Conservation (phyloP, 108 stramenopile genomes). For the Cylindrotheca closterium region DNA sequence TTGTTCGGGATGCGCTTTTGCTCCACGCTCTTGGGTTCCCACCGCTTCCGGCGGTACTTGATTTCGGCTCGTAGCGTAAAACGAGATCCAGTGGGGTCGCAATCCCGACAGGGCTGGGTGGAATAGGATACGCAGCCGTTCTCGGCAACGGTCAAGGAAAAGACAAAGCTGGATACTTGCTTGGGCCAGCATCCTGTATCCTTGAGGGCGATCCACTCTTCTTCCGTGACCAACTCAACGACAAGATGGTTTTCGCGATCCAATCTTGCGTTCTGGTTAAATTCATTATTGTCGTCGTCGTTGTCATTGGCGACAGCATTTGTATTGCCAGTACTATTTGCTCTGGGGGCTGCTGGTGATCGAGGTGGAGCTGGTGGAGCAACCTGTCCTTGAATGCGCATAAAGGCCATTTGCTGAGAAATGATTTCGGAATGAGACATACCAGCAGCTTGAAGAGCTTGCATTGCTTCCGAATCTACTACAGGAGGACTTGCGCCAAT, state of each 20-base stretch:
- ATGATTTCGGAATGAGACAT: conserved; percentile 54
- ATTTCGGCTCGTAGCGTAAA: conserved; percentile 23
- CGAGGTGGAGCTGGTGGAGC: background rate
- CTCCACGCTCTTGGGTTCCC: conserved; percentile 25
- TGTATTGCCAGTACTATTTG: conserved; percentile 5
- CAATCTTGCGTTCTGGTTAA: conserved; percentile 57
- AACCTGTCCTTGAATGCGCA: conserved; percentile 30
- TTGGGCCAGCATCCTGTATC: conserved; percentile 55
- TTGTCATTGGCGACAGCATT: background rate
- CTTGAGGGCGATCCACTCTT: conserved; percentile 66
- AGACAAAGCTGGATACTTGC: conserved; percentile 7
- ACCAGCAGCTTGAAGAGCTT: conserved; percentile 61
- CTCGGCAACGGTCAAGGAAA: conserved; percentile 8
- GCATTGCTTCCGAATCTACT: conserved; percentile 41
- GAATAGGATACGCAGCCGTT: conserved; percentile 40
- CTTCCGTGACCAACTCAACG: conserved; percentile 76
- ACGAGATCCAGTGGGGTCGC: conserved; percentile 54
- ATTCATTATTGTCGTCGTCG: background rate
- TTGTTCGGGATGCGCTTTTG: conserved; percentile 15
- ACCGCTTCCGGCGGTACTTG: conserved; percentile 27
- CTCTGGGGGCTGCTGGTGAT: background rate
- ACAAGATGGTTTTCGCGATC: conserved; percentile 82
- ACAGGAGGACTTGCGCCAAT: conserved; percentile 24
- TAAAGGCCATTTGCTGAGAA: conserved; percentile 64
- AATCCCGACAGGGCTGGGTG: conserved; percentile 70